Evolutionary conservation across 805 yeast genomes (phyloP).

Genomic region (Scheffersomyces amazonensis): DNA sequence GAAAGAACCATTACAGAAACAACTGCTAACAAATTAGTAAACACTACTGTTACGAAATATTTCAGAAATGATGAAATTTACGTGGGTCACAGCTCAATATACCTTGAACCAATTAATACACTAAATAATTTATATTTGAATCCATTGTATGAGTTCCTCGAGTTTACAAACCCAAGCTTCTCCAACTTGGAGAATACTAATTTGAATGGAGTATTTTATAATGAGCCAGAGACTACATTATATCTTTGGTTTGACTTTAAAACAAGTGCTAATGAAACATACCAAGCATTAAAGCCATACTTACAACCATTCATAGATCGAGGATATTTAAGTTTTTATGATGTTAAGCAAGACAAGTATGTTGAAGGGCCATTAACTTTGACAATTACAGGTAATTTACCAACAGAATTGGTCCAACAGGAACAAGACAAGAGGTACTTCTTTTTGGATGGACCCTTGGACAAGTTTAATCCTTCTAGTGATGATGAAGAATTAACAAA

Average conservation of each 20-base stretch:
- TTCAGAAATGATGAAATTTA: constrained; percentile 38
- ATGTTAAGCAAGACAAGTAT: constrained; percentile 28
- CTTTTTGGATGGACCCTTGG: constrained; percentile 56
- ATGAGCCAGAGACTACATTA: constrained; percentile 49
- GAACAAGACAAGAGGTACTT: constrained; percentile 26
- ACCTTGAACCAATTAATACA: constrained; percentile 44
- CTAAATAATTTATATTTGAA: constrained; percentile 50
- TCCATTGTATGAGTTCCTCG: constrained; percentile 48
- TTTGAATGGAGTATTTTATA: constrained; percentile 33
- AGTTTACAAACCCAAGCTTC: constrained; percentile 41
- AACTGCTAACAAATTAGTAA: constrained; percentile 13
- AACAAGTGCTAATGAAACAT: constrained; percentile 49
- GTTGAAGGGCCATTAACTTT: constrained; percentile 57
- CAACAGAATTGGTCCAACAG: constrained; percentile 32
- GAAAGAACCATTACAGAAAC: constrained; percentile 24
- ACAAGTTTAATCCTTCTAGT: constrained; percentile 18
- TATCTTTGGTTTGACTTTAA: constrained; percentile 66
- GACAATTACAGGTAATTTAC: constrained; percentile 65
- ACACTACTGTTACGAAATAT: constrained; percentile 11
- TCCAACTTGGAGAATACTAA: constrained; percentile 6
- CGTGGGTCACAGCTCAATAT: constrained; percentile 60
- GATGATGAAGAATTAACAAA: constrained; percentile 18
- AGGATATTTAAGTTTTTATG: constrained; percentile 50
- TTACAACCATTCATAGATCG: constrained; percentile 46
- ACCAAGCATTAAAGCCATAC: constrained; percentile 40